phyloP scores from a whole-genome alignment of 2,329 filamentous ascomycete species.

The Emergomyces africanus region DNA sequence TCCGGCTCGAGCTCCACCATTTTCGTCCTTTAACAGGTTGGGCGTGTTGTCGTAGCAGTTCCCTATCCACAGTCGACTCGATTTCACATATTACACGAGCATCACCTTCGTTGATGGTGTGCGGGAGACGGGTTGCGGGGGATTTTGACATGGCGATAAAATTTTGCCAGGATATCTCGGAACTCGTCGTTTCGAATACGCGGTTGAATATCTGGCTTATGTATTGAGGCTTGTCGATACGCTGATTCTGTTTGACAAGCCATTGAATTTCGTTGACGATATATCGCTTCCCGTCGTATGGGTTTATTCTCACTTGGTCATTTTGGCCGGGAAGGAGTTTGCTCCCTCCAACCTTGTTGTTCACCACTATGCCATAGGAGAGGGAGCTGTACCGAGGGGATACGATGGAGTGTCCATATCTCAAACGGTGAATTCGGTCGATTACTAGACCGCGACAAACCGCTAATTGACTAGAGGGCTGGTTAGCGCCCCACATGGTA shows the following conservation, averaged over 20 bases:
- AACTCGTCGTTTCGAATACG: neutral
- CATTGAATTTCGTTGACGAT: slow-evolving; percentile 1
- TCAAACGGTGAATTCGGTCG: slow-evolving; percentile 1
- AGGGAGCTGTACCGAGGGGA: neutral
- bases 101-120: neutral
- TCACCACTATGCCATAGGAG: slow-evolving; percentile 2
- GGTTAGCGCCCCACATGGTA: neutral
- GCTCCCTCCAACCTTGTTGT: neutral
- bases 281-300: neutral
- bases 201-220: neutral
- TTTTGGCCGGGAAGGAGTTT: neutral
- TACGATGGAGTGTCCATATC: neutral
- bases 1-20: neutral
- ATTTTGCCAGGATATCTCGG: neutral
- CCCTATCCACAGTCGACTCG: neutral
- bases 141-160: neutral
- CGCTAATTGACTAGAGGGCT: slow-evolving; percentile 1
- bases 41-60: neutral
- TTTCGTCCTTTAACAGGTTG: neutral
- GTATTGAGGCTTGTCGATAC: neutral
- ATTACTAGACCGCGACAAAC: slow-evolving; percentile 2
- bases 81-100: neutral
- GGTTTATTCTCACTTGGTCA: neutral
- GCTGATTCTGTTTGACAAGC: neutral
- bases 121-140: neutral